Conservation (phyloP, 148 eudicot genomes). For the Rhododendron vialii region DNA sequence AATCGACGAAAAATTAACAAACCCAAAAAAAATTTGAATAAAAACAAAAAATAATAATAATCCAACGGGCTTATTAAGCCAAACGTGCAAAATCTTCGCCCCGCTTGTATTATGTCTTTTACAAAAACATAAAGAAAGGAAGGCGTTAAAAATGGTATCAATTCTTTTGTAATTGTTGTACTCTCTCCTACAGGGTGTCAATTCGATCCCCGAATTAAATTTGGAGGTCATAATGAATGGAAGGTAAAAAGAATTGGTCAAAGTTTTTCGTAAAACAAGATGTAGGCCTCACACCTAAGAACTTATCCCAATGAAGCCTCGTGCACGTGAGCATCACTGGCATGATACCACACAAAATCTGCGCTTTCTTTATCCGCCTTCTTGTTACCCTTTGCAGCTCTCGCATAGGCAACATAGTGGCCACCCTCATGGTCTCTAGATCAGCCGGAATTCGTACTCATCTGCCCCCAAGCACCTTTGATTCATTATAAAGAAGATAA, state of each 20-base stretch:
- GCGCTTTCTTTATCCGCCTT: slow-evolving; percentile 27
- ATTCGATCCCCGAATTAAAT: not conserved
- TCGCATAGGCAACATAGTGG: slow-evolving; percentile 77
- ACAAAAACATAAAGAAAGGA: not conserved
- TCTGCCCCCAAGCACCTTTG: slow-evolving; percentile 47
- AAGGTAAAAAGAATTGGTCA: slow-evolving; percentile 20
- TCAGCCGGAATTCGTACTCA: slow-evolving; percentile 41
- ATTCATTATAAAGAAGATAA: not conserved
- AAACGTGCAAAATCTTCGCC: too few species aligned
- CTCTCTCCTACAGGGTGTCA: not conserved
- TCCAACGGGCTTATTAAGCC: too few species aligned
- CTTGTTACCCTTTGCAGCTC: slow-evolving; percentile 38
- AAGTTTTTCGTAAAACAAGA: slow-evolving; percentile 62
- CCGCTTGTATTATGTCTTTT: too few species aligned
- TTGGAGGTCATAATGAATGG: not conserved
- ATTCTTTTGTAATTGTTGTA: not conserved
- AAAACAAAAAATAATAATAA: too few species aligned
- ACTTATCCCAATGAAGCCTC: slow-evolving; percentile 67
- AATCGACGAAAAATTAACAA: too few species aligned
- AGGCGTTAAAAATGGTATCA: not conserved
- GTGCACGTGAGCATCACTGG: slow-evolving; percentile 60
- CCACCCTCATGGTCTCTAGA: slow-evolving; percentile 79
- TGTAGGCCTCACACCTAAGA: slow-evolving; percentile 74
- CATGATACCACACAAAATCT: slow-evolving; percentile 60
- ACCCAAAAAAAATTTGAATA: too few species aligned